Percentiles rank a stretch among this genome's conserved stretches.
These are phyloP conservation scores for Phycomyces blakesleeanus DNA, from an alignment of 192 early-diverging fungal genomes.

Conservation along the genomic window DNA sequence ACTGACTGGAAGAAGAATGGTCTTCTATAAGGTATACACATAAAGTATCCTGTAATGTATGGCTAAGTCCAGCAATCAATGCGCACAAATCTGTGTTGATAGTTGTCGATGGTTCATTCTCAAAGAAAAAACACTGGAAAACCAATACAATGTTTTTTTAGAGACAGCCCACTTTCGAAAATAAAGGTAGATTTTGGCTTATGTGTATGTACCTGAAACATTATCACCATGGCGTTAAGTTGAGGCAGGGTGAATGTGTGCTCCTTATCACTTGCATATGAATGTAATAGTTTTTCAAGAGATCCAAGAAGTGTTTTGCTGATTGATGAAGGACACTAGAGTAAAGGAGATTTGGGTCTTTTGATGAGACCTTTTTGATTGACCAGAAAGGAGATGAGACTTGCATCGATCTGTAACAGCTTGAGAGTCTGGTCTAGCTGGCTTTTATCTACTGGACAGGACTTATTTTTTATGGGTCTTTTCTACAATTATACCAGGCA, in stretches of 20 bases:
- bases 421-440: not conserved
- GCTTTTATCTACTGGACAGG: conserved; percentile 11
- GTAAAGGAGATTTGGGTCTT: not conserved
- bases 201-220: conserved; percentile 25
- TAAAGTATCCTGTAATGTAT: not conserved
- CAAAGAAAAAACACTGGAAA: not conserved
- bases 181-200: not conserved
- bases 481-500: not conserved
- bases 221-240: conserved; percentile 5
- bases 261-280: conserved; percentile 4
- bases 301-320: not conserved
- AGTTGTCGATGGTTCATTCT: not conserved
- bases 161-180: not conserved
- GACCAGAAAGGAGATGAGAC: not conserved
- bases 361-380: not conserved
- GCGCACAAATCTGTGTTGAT: not conserved
- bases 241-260: not conserved
- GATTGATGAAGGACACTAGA: not conserved
- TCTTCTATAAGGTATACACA: not conserved
- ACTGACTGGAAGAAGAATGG: not conserved
- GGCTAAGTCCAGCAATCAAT: conserved; percentile 3
- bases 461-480: not conserved
- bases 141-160: no score
- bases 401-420: conserved; percentile 6
- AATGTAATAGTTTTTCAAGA: not conserved